Evolutionary conservation across 1,284 basidiomycete species (phyloP).

Genomic region (Ustilago trichophora): DNA sequence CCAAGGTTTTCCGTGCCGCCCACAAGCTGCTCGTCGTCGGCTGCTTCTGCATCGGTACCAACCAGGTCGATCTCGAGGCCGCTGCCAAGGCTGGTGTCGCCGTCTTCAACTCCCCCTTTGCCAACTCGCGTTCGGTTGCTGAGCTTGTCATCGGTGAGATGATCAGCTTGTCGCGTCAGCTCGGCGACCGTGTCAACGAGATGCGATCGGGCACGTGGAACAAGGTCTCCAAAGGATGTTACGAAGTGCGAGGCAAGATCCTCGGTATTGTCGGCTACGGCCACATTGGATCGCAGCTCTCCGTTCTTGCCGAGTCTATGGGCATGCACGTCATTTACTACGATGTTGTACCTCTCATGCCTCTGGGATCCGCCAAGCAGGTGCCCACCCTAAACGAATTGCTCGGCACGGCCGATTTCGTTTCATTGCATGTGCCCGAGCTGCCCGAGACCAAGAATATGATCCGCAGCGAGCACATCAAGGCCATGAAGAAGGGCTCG

Average conservation of each 20-base stretch:
- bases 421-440: constrained; percentile 96
- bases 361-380: constrained; percentile 90
- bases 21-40: constrained; percentile 86
- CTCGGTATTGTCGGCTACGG: constrained; percentile 98
- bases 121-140: constrained; percentile 98
- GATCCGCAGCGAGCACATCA: constrained; percentile 81
- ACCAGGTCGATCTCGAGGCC: constrained; percentile 90
- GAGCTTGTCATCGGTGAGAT: constrained; percentile 96
- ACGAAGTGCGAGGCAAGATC: constrained; percentile 97
- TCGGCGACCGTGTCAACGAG: constrained; percentile 87
- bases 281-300: constrained; percentile 97
- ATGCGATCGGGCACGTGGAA: constrained; percentile 93
- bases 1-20: constrained; percentile 76
- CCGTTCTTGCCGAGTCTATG: constrained; percentile 94
- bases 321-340: constrained; percentile 96
- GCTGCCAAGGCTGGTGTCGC: constrained; percentile 90
- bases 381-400: constrained; percentile 83
- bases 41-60: constrained; percentile 99
- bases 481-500: constrained; percentile 91
- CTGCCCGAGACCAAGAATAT: constrained; percentile 94
- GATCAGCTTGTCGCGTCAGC: constrained; percentile 91
- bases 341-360: constrained; percentile 97
- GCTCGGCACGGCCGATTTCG: constrained; percentile 85
- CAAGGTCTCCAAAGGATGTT: constrained; percentile 97
- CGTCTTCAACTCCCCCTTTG: constrained; percentile 99